A percentile compares a stretch with the other conserved stretches of the same genome.
phyloP scores from a whole-genome alignment of 2,329 filamentous ascomycete species.

The Metarhizium guizhouense region DNA sequence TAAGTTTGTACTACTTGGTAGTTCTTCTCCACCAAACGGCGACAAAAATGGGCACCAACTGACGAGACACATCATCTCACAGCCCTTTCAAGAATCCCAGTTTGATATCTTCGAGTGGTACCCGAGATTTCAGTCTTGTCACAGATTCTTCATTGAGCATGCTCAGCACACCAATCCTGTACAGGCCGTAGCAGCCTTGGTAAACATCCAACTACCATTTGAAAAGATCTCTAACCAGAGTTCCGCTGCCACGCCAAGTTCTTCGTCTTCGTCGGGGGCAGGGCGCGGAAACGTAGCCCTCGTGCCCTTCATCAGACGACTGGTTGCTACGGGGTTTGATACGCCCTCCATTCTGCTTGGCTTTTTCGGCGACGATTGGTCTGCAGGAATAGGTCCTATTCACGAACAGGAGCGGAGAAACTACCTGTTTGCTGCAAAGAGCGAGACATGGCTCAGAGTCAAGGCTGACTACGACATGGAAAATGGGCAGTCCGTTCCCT shows the following conservation, averaged over 20 bases:
- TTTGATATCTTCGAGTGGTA: conserved; percentile 92
- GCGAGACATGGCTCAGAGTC: conserved; percentile 78
- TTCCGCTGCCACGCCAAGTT: conserved; percentile 5
- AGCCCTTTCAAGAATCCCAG: conserved; percentile 38
- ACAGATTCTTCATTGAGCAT: conserved; percentile 84
- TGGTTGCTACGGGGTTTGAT: conserved; percentile 89
- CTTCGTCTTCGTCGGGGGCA: background rate
- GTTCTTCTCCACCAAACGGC: background rate
- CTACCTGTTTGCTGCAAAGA: conserved; percentile 92
- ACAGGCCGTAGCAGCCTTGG: conserved; percentile 78
- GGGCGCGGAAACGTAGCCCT: conserved; percentile 29
- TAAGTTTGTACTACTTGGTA: conserved; percentile 5
- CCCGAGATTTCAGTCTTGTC: conserved; percentile 80
- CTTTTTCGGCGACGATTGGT: conserved; percentile 95
- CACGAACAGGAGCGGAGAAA: conserved; percentile 88
- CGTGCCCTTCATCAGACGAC: conserved; percentile 79
- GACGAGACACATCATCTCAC: conserved; percentile 1
- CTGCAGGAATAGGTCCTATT: conserved; percentile 66
- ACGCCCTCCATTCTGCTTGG: conserved; percentile 78
- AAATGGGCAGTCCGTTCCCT: conserved; percentile 76
- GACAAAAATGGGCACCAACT: background rate
- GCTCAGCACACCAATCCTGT: conserved; percentile 77
- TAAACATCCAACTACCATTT: conserved; percentile 87
- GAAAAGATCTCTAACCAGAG: conserved; percentile 46
- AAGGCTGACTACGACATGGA: conserved; percentile 87